These are phyloP conservation scores for Malus sieversii DNA, from an alignment of 306 rosid species.

Conservation along the genomic window DNA sequence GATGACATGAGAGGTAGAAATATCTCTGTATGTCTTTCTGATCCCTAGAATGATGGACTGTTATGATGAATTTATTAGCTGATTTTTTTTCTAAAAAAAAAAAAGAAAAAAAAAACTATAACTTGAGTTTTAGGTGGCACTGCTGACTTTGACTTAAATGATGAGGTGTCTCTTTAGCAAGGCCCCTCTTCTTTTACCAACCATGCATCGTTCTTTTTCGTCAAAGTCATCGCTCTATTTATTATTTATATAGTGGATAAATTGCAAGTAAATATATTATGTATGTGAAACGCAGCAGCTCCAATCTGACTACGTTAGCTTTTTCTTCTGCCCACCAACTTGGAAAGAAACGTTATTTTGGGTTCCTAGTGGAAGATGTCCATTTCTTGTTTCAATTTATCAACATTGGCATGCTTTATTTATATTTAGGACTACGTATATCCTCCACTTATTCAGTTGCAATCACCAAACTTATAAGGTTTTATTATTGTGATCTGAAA, in stretches of 20 bases:
- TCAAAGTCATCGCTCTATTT: not conserved
- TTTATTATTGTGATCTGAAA: not conserved
- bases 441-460: not conserved
- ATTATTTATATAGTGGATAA: not conserved
- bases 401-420: slow-evolving; percentile 13
- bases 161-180: too few relatives aligned
- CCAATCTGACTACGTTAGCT: not conserved
- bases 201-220: not conserved
- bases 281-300: not conserved
- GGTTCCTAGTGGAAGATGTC: not conserved
- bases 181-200: slow-evolving; percentile 2
- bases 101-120: too few relatives aligned
- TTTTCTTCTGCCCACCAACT: not conserved
- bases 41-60: rapidly evolving
- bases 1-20: too few relatives aligned
- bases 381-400: not conserved
- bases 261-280: not conserved
- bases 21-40: too few relatives aligned
- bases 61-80: too few relatives aligned
- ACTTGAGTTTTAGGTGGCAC: too few relatives aligned
- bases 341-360: not conserved
- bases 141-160: too few relatives aligned
- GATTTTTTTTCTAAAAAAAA: too few relatives aligned
- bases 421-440: not conserved
- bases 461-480: not conserved